Evolutionary conservation across 805 yeast species (phyloP), one percentile per base, ranked within the genome.

Genomic region (Pichia scutulata): DNA sequence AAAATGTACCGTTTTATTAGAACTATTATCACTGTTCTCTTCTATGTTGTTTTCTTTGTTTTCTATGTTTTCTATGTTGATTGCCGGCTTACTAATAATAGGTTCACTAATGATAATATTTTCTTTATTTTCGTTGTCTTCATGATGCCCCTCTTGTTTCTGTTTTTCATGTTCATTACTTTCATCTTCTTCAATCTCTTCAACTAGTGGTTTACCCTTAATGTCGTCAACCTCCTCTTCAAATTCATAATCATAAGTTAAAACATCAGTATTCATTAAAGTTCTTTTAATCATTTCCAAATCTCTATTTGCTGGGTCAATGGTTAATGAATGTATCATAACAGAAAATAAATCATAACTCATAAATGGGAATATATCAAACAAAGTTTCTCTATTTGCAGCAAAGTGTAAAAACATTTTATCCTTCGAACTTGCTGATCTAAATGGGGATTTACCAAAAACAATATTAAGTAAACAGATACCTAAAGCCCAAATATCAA

Each of bases 401-500:
- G 92, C 90, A 71, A 86, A 90, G 67, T 88, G 90, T 59, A 86
- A 70, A 65, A 89, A 90, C 46, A 90, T 70, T 61, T 86, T 86
- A 68, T 89, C 97, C 30, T 62, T 61, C 13, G 82, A 81, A 57
- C 83, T 80, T 6, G 96, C 96, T 16, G 83, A 82, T 56, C 78
- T 80, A 67, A 89, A 89, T 2, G 97, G 97, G 64, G 86, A 85
- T 61, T 88, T 84, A 47, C 86, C 93, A 70, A 89, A 89, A n/a
- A 89, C 85, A 49, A 86, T 74, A 57, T 92, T 89, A 60, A 89
- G 70, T 51, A 89, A 72, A 43, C 89, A 86, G 52, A 89, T 81
- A 26, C 96, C 97, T 52, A 86, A 69, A 0, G 96, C 82, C 97
- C 97, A 89, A 45, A 89, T 72, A 68, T 89, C 97, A 46, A 86